Evolutionary conservation across 345 rosid genomes (phyloP).

Genomic region (Arabidopsis arenosa): DNA sequence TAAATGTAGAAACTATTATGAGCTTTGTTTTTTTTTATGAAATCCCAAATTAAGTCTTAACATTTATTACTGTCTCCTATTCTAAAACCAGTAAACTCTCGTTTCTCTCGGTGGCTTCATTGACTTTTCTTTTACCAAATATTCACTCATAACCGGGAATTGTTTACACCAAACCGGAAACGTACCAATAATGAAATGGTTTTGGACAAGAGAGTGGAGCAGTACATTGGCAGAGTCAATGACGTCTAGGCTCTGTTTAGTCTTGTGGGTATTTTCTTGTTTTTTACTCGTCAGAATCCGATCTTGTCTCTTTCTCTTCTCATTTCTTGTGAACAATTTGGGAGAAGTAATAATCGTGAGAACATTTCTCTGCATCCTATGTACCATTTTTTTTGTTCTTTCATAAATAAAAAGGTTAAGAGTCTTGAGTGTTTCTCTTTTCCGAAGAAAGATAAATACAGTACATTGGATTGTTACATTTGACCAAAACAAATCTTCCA

Average conservation of each 20-base stretch:
- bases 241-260: conserved; percentile 40
- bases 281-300: conserved; percentile 34
- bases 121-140: conserved; percentile 38
- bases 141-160: background rate
- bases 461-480: conserved; percentile 28
- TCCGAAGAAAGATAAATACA: background rate
- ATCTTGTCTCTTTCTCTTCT: conserved; percentile 41
- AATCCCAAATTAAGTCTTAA: conserved; percentile 26
- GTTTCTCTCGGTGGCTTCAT: conserved; percentile 27
- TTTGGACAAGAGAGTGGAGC: conserved; percentile 39
- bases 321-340: background rate
- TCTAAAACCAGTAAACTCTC: conserved; percentile 41
- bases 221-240: conserved; percentile 44
- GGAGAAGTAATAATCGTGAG: conserved; percentile 5
- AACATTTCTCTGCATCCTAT: conserved; percentile 25
- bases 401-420: background rate
- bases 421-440: background rate
- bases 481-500: conserved; percentile 38
- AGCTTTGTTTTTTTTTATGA: background rate
- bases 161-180: conserved; percentile 26
- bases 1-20: conserved; percentile 36
- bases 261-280: conserved; percentile 42
- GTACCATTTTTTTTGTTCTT: background rate
- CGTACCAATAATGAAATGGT: conserved; percentile 32
- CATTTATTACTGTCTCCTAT: conserved; percentile 44